Evolutionary conservation across 306 rosid species (phyloP).

Genomic region (Pterocarpus santalinus): DNA sequence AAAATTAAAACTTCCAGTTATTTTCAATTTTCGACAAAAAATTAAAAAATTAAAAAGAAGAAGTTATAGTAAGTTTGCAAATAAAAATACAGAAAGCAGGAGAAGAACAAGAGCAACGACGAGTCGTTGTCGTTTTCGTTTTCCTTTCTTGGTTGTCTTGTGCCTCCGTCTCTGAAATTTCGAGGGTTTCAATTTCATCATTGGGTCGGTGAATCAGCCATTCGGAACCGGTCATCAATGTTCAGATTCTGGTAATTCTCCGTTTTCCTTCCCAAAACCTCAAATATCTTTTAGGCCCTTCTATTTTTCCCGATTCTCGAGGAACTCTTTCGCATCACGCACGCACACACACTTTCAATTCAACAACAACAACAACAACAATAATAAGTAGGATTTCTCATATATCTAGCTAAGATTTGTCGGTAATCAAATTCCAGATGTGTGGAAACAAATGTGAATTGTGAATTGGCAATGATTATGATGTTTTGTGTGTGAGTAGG

Average conservation of each 20-base stretch:
- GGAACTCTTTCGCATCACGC: neutral
- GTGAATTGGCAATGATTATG: neutral
- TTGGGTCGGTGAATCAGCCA: constrained; percentile 31
- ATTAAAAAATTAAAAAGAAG: too few species aligned
- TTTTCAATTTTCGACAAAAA: too few species aligned
- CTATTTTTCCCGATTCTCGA: neutral
- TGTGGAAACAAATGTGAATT: neutral
- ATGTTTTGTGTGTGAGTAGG: constrained; percentile 51
- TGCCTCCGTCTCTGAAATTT: constrained; percentile 38
- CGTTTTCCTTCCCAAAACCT: neutral
- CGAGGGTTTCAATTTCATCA: constrained; percentile 42
- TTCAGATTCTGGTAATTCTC: constrained; percentile 82
- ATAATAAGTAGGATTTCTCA: neutral
- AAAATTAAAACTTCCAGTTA: too few species aligned
- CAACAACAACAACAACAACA: neutral
- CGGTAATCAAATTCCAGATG: neutral
- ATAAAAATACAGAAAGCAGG: too few species aligned
- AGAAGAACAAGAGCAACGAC: neutral
- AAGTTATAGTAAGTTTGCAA: too few species aligned
- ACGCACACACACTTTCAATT: neutral
- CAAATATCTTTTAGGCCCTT: neutral
- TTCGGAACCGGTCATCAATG: constrained; percentile 53
- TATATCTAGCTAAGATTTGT: neutral
- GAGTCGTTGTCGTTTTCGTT: neutral
- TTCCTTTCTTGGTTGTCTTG: neutral